Percentiles rank a stretch among this genome's conserved stretches.
Evolutionary conservation across 2,329 filamentous ascomycete genomes (phyloP).

Genomic region (Westerdykella sp.): DNA sequence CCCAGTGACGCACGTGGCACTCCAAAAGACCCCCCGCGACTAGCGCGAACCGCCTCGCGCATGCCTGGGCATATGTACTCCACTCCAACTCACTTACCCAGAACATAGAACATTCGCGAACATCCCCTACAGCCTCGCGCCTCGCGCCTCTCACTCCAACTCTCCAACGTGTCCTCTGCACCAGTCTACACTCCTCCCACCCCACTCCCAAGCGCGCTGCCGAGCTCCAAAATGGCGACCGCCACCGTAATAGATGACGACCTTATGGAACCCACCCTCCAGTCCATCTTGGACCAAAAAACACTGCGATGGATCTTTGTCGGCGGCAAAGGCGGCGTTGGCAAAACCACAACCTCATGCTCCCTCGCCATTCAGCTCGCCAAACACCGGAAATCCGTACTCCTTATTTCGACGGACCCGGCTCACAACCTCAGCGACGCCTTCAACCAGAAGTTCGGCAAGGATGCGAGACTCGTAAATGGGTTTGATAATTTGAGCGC

Average conservation of each 20-base stretch:
- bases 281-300: slow-evolving; percentile 92
- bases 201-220: neutral
- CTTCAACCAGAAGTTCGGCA: slow-evolving; percentile 98
- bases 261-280: slow-evolving; percentile 82
- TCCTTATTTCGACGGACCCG: slow-evolving; percentile 96
- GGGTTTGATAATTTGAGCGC: slow-evolving; percentile 91
- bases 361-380: slow-evolving; percentile 97
- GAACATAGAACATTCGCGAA: too few relatives aligned
- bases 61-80: too few relatives aligned
- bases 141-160: neutral
- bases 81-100: too few relatives aligned
- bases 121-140: neutral
- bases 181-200: neutral
- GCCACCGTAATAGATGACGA: slow-evolving; percentile 49
- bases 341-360: slow-evolving; percentile 99
- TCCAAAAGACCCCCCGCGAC: too few relatives aligned
- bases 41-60: too few relatives aligned
- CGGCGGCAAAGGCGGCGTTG: slow-evolving; percentile 94
- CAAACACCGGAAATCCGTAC: slow-evolving; percentile 86
- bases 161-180: neutral
- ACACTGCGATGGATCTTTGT: slow-evolving; percentile 98
- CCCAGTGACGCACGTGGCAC: too few relatives aligned
- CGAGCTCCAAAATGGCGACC: slow-evolving; percentile 31
- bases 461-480: slow-evolving; percentile 87
- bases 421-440: slow-evolving; percentile 97